Evolutionary conservation across 306 rosid species (phyloP).

Genomic region (Mucuna pruriens): DNA sequence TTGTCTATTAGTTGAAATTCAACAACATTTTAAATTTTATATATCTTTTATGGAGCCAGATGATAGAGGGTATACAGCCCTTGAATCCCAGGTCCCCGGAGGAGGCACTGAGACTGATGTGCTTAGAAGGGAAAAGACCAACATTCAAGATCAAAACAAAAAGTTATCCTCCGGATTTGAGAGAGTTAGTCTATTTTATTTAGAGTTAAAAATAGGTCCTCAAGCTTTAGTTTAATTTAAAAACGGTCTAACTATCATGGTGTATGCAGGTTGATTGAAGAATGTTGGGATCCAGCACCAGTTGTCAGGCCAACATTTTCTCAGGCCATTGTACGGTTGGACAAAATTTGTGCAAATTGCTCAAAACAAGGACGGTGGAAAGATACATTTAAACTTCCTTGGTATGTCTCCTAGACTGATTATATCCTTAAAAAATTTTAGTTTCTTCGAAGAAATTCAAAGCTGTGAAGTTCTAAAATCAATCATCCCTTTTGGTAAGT

Average conservation of each 20-base stretch:
- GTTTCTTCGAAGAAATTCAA: conserved; percentile 27
- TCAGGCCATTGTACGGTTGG: conserved; percentile 77
- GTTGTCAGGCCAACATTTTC: conserved; percentile 90
- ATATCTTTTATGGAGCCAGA: conserved; percentile 50
- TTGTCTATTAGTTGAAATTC: not conserved
- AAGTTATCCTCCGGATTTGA: conserved; percentile 84
- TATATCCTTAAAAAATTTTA: conserved; percentile 13
- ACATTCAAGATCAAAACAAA: conserved; percentile 76
- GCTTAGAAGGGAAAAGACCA: conserved; percentile 86
- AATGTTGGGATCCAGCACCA: conserved; percentile 91
- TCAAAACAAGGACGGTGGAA: conserved; percentile 99
- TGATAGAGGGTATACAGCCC: conserved; percentile 86
- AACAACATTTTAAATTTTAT: not conserved
- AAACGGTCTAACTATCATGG: conserved; percentile 42
- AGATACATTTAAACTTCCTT: conserved; percentile 95
- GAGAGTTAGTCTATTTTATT: conserved; percentile 71
- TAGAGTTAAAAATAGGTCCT: conserved; percentile 13
- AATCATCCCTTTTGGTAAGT: not conserved
- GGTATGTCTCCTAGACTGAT: conserved; percentile 60
- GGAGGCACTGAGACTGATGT: conserved; percentile 69
- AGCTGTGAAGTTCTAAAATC: conserved; percentile 30
- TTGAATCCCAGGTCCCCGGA: conserved; percentile 73
- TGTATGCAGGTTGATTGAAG: conserved; percentile 83
- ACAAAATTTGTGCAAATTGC: conserved; percentile 82
- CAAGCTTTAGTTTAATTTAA: conserved; percentile 20